Base-by-base conservation (phyloP, 192 early-diverging fungal species). In the Gamsiella multidivaricata region DNA sequence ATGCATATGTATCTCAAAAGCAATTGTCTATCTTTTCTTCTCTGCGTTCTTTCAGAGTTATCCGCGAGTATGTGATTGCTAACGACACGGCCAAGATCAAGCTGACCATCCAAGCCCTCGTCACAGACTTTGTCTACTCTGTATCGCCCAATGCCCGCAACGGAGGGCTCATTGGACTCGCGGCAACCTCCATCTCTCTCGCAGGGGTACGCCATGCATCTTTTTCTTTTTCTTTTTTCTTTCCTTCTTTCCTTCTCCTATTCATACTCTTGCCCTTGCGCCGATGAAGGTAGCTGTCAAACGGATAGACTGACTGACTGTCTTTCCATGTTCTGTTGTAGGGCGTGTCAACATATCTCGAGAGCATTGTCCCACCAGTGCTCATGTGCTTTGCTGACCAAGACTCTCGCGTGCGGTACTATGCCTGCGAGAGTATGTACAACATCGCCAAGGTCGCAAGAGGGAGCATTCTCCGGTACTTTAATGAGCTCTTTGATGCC, bases 361-460 rank as follows among this genome's bases (percentile, higher is more conserved):
- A 88, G 37, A 86, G 84, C 17, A 95, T 99, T 61, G 90, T 98
- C 3, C 95, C 95, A 18, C 98, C 98, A 3, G 95, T 98, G 20
- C 88, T 99, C 3, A 86, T 95, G 29, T 98, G 96, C 61, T 93
- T 98, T 61, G 80, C 85, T 5, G 96, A 99, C 74, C 94, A 91
- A 56, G 98, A 99, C 76, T 89, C 90, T 29, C 86, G 94, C 15
- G 96, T 98, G 45, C 88, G 97, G 31, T 99, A 98, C 85, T 99
- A 97, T 89, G 97, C 98, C 2, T 98, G 96, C 66, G 98, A 99
- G 81, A 91, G 90, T 59, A 92, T 98, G 89, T 99, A 99, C 70
- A 99, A 99, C 78, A 96, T 99, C 53, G 91, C 92, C 23, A 99
- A 99, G 56, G 98, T 98, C 4, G 95, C 96, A 26, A 85, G 93